phyloP scores from a whole-genome alignment of 2,329 filamentous ascomycete genomes.

The Claviceps spartinae region DNA sequence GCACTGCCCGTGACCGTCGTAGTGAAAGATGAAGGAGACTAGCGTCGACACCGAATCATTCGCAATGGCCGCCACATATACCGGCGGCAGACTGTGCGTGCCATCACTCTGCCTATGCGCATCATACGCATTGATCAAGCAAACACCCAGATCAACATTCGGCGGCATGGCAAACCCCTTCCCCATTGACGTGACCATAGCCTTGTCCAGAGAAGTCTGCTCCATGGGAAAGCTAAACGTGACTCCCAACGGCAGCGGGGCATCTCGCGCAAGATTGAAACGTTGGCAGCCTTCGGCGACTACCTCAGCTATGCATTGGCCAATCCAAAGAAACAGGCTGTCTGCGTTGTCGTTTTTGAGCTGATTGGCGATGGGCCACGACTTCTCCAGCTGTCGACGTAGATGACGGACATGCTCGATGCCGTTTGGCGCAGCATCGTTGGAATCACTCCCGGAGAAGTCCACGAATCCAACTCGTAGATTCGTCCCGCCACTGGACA shows the following conservation, averaged over 20 bases:
- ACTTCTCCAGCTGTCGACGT: constrained; percentile 49
- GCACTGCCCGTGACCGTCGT: constrained; percentile 26
- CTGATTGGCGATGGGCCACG: constrained; percentile 61
- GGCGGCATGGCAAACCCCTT: constrained; percentile 54
- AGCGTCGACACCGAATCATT: constrained; percentile 74
- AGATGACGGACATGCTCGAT: constrained; percentile 23
- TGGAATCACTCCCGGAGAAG: constrained; percentile 27
- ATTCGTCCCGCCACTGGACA: constrained; percentile 51
- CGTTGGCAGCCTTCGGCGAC: constrained; percentile 42
- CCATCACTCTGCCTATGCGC: constrained; percentile 28
- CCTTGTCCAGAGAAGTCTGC: constrained; percentile 48
- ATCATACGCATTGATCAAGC: constrained; percentile 45
- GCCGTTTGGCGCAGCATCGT: constrained; percentile 7
- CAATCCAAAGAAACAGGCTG: constrained; percentile 70
- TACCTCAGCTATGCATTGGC: constrained; percentile 60
- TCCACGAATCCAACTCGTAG: constrained; percentile 56
- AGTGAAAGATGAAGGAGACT: constrained; percentile 62
- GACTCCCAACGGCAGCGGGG: constrained; percentile 48
- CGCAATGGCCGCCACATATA: constrained; percentile 62
- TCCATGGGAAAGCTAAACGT: constrained; percentile 61
- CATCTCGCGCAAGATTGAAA: constrained; percentile 27
- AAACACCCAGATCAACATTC: constrained; percentile 45
- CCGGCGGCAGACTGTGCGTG: constrained; percentile 39
- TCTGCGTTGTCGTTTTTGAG: constrained; percentile 63
- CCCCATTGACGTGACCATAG: constrained; percentile 54